phyloP scores from a whole-genome alignment of 2,329 filamentous ascomycete genomes.

The Cadophora gregata region DNA sequence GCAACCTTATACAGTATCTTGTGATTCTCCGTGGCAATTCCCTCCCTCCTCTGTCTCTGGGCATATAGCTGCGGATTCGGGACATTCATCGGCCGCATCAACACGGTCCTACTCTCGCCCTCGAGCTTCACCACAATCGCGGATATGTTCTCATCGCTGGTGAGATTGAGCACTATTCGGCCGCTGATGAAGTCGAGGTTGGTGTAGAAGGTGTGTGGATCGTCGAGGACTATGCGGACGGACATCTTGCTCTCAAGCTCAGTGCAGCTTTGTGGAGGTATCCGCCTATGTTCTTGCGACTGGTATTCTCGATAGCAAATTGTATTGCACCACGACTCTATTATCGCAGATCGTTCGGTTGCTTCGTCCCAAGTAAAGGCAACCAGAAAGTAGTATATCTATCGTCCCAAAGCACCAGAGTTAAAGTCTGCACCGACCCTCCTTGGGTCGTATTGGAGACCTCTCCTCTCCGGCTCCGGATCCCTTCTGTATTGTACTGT shows the following conservation, averaged over 20 bases:
- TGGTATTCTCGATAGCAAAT: background rate
- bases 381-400: background rate
- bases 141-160: conserved; percentile 71
- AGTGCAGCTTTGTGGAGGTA: no score
- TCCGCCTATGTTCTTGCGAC: background rate
- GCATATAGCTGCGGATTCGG: conserved; percentile 28
- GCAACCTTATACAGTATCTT: conserved; percentile 78
- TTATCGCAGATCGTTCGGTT: background rate
- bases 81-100: conserved; percentile 37
- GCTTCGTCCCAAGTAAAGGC: background rate
- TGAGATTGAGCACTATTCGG: conserved; percentile 60
- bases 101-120: conserved; percentile 74
- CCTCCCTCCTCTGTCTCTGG: conserved; percentile 29
- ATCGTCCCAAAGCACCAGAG: background rate
- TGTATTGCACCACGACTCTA: background rate
- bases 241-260: conserved; percentile 63
- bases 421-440: no score
- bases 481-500: background rate
- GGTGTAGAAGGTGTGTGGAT: conserved; percentile 74
- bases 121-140: conserved; percentile 84
- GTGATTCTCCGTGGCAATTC: conserved; percentile 62
- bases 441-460: background rate
- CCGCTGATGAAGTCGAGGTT: conserved; percentile 79
- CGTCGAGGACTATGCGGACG: conserved; percentile 69
- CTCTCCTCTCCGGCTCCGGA: background rate